These are phyloP conservation scores for Alternaria sp. DNA, from an alignment of 2,329 filamentous ascomycete species.

Conservation along the genomic window DNA sequence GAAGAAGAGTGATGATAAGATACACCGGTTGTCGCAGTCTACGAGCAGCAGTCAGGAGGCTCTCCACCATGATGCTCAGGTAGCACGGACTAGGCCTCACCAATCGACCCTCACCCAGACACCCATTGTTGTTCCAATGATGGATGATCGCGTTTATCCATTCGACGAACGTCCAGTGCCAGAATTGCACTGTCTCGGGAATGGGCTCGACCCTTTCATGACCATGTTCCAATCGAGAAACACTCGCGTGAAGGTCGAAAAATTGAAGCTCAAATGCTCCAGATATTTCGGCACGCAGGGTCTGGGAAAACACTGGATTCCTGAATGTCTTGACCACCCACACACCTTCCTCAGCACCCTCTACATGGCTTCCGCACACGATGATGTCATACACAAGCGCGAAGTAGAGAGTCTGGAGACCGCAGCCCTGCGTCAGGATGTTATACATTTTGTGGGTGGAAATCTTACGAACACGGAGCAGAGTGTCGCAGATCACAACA, in stretches of 20 bases:
- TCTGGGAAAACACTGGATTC: conserved; percentile 45
- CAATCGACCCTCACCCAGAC: conserved; percentile 24
- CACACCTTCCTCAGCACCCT: conserved; percentile 49
- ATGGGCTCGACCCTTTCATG: conserved; percentile 42
- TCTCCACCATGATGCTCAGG: conserved; percentile 7
- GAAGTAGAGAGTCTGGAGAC: conserved; percentile 39
- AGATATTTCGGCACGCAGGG: conserved; percentile 41
- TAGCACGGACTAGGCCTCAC: conserved; percentile 5
- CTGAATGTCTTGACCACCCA: conserved; percentile 37
- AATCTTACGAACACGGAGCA: conserved; percentile 31
- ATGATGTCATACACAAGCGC: conserved; percentile 36
- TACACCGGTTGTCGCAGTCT: conserved; percentile 6
- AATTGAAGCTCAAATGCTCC: conserved; percentile 45
- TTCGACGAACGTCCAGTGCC: conserved; percentile 26
- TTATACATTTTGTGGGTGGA: conserved; percentile 40
- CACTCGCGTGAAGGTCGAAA: conserved; percentile 38
- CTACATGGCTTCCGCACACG: conserved; percentile 42
- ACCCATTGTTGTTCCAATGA: conserved; percentile 30
- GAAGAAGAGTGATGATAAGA: conserved; percentile 1
- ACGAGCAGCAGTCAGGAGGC: conserved; percentile 1
- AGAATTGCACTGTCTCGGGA: conserved; percentile 37
- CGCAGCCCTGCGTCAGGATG: conserved; percentile 39
- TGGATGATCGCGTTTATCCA: conserved; percentile 18
- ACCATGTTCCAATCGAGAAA: conserved; percentile 43
- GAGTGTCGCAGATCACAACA: conserved; percentile 40